phyloP scores from a whole-genome alignment of 345 rosid species.

The Syzygium jambos region DNA sequence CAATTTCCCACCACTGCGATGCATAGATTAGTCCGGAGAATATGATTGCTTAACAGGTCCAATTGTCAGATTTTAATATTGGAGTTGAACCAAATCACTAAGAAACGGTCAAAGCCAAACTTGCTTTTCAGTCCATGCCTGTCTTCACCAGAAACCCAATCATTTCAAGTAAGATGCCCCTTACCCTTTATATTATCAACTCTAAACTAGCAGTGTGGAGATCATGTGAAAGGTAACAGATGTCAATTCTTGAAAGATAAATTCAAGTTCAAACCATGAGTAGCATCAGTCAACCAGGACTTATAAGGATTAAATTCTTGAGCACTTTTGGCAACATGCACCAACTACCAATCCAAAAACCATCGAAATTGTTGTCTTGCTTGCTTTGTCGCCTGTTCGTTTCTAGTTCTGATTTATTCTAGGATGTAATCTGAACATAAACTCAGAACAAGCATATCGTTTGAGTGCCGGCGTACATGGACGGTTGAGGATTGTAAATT shows the following conservation, averaged over 20 bases:
- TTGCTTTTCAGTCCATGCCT: neutral
- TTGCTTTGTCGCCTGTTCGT: neutral
- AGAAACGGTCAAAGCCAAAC: neutral
- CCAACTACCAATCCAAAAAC: neutral
- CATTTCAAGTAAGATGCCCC: neutral
- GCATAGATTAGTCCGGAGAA: neutral
- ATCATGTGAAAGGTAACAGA: neutral
- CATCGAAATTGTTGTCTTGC: neutral
- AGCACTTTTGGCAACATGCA: neutral
- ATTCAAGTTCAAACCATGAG: neutral
- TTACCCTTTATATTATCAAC: neutral
- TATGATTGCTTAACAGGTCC: neutral
- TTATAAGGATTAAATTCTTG: neutral
- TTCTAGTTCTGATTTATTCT: neutral
- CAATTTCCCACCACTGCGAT: neutral
- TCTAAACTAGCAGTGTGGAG: neutral
- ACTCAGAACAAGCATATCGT: neutral
- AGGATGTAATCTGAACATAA: neutral
- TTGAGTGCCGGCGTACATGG: neutral
- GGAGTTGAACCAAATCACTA: neutral
- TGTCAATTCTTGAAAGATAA: neutral
- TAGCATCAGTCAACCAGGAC: neutral
- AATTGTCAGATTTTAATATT: neutral
- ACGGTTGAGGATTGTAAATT: neutral
- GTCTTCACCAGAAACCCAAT: neutral